Evolutionary conservation across 1,284 basidiomycete species (phyloP).

Genomic region (Pyrrhoderma lamaoense): DNA sequence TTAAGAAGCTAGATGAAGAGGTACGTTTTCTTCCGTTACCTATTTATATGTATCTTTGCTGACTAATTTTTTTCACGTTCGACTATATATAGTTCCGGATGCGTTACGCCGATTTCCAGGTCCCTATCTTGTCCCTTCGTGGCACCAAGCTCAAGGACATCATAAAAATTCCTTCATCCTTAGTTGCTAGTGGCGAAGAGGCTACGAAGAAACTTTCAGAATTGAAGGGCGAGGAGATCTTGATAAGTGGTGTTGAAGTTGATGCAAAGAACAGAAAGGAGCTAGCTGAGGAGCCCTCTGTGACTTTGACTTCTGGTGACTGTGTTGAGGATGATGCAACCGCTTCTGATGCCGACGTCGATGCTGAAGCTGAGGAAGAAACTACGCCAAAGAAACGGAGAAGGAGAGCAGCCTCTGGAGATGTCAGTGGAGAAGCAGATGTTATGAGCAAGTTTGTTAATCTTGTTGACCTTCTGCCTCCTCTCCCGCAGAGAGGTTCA

Average conservation of each 20-base stretch:
- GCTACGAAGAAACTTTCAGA: constrained; percentile 27
- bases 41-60: too few species aligned
- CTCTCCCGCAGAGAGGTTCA: constrained; percentile 78
- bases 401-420: constrained; percentile 19
- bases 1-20: constrained; percentile 40
- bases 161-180: constrained; percentile 35
- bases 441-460: constrained; percentile 57
- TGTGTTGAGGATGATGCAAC: background rate
- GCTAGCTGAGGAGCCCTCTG: background rate
- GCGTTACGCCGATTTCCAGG: constrained; percentile 69
- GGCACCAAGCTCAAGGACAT: constrained; percentile 22
- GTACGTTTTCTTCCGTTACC: constrained; percentile 33
- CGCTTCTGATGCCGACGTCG: background rate
- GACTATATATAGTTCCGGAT: constrained; percentile 48
- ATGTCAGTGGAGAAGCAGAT: constrained; percentile 18
- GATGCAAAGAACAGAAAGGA: background rate
- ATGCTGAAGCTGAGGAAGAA: background rate
- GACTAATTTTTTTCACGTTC: background rate
- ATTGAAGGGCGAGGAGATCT: background rate
- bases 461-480: constrained; percentile 73
- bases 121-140: constrained; percentile 56
- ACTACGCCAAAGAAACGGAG: constrained; percentile 13
- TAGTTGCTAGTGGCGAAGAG: constrained; percentile 32
- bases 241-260: background rate
- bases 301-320: background rate